These are phyloP conservation scores for Fusarium floridanum DNA, from an alignment of 2,329 filamentous ascomycete genomes.

Conservation along the genomic window DNA sequence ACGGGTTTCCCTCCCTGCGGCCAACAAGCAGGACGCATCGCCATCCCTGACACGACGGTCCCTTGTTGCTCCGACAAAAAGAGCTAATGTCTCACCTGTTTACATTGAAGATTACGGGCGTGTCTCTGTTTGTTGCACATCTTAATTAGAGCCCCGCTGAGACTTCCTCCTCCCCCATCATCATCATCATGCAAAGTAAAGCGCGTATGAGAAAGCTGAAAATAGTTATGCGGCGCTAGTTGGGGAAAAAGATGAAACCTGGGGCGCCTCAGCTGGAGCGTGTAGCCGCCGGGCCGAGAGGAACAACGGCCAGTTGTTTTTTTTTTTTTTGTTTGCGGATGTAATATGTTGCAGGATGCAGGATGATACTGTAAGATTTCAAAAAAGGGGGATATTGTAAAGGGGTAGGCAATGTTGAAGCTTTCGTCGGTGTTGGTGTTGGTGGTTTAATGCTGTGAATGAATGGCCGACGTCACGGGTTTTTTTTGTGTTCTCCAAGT, in stretches of 20 bases:
- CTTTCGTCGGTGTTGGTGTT: not conserved
- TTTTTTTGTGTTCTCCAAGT: not conserved
- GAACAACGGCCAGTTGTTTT: not conserved
- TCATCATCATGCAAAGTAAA: not conserved
- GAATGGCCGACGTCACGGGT: constrained; percentile 18
- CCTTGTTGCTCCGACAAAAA: constrained; percentile 2
- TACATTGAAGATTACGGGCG: not conserved
- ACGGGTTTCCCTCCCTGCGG: not conserved
- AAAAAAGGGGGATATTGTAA: not conserved
- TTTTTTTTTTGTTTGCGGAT: not conserved
- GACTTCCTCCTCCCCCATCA: too few relatives aligned
- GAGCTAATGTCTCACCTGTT: not conserved
- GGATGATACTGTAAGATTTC: not conserved
- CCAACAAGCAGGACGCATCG: not conserved
- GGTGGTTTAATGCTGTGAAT: not conserved
- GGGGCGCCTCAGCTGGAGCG: constrained; percentile 35
- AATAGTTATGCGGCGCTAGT: constrained; percentile 25
- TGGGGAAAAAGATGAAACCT: constrained; percentile 35
- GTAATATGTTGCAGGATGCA: not conserved
- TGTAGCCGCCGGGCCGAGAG: constrained; percentile 29
- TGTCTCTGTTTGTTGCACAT: constrained; percentile 1
- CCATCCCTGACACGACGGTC: not conserved
- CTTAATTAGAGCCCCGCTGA: too few relatives aligned
- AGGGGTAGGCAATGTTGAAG: not conserved
- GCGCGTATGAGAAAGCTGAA: constrained; percentile 31